A percentile compares a stretch with the other conserved stretches of the same genome.
phyloP scores from a whole-genome alignment of 2,329 filamentous ascomycete species.

The Lachnellula subtilissima region DNA sequence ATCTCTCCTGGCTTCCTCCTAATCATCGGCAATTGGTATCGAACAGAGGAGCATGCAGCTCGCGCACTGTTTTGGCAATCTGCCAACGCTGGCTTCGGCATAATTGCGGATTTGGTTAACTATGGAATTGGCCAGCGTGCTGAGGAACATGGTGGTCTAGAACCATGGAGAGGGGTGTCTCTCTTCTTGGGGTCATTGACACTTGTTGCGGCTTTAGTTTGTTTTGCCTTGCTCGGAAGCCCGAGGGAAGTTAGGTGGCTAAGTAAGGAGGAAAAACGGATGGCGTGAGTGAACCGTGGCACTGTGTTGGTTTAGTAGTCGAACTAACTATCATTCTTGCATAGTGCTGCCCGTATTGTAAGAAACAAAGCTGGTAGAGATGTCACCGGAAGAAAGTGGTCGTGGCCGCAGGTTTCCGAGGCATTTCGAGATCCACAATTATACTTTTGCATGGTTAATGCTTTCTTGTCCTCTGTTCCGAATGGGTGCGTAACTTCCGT shows the following conservation, averaged over 20 bases:
- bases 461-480: slow-evolving; percentile 33
- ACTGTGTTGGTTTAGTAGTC: not conserved
- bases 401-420: slow-evolving; percentile 35
- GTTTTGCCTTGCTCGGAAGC: slow-evolving; percentile 22
- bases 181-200: slow-evolving; percentile 21
- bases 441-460: slow-evolving; percentile 25
- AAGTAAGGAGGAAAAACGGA: slow-evolving; percentile 18
- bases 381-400: slow-evolving; percentile 21
- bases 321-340: not conserved
- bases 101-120: slow-evolving; percentile 17
- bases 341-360: slow-evolving; percentile 18
- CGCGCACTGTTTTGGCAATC: slow-evolving; percentile 35
- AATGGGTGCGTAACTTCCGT: slow-evolving; percentile 25
- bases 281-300: slow-evolving; percentile 11
- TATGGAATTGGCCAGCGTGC: slow-evolving; percentile 20
- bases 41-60: slow-evolving; percentile 32
- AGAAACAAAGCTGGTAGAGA: slow-evolving; percentile 18
- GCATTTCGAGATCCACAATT: slow-evolving; percentile 34
- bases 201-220: slow-evolving; percentile 15
- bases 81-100: slow-evolving; percentile 33
- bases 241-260: slow-evolving; percentile 26
- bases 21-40: slow-evolving; percentile 34
- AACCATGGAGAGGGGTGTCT: slow-evolving; percentile 18
- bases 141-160: slow-evolving; percentile 15
- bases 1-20: slow-evolving; percentile 34